A percentile compares a stretch with the other conserved stretches of the same genome.
Conservation (phyloP, 257 asterid species). For the Nyctanthes arbortristis region DNA sequence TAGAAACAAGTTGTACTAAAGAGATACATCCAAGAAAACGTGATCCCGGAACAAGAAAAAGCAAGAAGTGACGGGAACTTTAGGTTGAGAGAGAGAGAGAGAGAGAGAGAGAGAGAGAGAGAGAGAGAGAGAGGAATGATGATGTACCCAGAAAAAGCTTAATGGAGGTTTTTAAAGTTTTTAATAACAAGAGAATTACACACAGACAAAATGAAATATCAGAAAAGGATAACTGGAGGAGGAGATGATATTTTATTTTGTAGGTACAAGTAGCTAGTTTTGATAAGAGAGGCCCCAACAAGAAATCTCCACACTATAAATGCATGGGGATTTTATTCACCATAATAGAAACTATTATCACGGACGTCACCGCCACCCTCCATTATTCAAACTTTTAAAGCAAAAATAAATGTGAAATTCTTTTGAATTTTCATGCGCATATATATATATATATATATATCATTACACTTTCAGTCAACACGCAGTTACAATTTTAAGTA, state of each 20-base stretch:
- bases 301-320: conserved; percentile 40
- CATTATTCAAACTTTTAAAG: no score
- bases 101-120: not conserved
- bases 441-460: no score
- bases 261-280: no score
- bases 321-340: conserved; percentile 44
- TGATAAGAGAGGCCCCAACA: conserved; percentile 25
- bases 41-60: not conserved
- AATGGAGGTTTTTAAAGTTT: no score
- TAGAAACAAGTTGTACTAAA: not conserved
- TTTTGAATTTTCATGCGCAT: conserved; percentile 32
- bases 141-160: no score
- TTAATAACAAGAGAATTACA: no score
- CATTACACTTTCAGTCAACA: no score
- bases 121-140: conserved; percentile 22
- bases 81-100: not conserved
- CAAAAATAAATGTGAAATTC: no score
- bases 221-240: no score
- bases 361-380: conserved; percentile 29
- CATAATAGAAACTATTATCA: conserved; percentile 37
- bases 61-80: not conserved
- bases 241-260: no score
- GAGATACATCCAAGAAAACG: not conserved
- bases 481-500: no score
- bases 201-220: no score